These are phyloP conservation scores for Schizonepeta tenuifolia DNA, from an alignment of 257 asterid species.

Conservation along the genomic window DNA sequence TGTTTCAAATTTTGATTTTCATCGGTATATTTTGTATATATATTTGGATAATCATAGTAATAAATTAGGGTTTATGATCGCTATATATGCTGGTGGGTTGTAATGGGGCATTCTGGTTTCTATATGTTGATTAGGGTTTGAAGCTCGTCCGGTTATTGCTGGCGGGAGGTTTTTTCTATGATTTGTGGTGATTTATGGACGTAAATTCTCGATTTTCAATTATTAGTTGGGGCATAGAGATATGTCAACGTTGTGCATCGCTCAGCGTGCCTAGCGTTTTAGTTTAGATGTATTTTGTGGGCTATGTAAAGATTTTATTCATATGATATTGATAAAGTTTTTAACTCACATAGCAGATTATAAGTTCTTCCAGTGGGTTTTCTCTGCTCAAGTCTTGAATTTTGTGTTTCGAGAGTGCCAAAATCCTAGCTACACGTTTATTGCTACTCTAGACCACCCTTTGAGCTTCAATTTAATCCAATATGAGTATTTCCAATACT, in stretches of 20 bases:
- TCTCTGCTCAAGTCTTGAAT: conserved; percentile 2
- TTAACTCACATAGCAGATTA: no score
- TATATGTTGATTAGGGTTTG: conserved; percentile 31
- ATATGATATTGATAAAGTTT: background rate
- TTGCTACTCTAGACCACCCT: conserved; percentile 15
- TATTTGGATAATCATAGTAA: background rate
- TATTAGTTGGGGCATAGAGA: no score
- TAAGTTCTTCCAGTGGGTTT: conserved; percentile 2
- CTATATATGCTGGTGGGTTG: background rate
- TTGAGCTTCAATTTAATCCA: background rate
- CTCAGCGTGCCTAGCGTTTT: background rate
- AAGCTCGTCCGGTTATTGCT: background rate
- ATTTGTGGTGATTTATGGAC: background rate
- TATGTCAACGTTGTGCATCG: background rate
- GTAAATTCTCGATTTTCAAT: no score
- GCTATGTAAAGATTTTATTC: background rate
- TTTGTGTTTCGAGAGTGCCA: background rate
- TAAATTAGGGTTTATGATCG: conserved; percentile 10
- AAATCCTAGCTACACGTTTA: background rate
- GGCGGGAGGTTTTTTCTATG: background rate
- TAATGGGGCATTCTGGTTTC: conserved; percentile 21
- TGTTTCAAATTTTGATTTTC: background rate
- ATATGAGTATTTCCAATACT: background rate
- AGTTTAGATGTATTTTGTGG: background rate
- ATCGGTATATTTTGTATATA: background rate